Conservation (phyloP, 805 yeast genomes). For the Pichia cephalocereana region DNA sequence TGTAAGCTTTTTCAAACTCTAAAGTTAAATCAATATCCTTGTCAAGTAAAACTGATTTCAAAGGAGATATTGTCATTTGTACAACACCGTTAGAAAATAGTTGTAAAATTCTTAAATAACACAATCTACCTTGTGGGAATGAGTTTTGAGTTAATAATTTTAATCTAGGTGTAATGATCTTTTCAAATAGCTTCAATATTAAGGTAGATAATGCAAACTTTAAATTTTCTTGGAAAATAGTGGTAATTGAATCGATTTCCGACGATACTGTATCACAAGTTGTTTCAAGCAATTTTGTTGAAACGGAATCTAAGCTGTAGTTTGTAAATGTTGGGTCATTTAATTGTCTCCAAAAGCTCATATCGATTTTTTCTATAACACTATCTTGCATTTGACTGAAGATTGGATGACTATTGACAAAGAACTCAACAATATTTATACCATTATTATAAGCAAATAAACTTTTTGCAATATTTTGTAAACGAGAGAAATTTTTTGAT, state of each 20-base stretch:
- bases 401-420: slow-evolving; percentile 69
- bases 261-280: slow-evolving; percentile 51
- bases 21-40: slow-evolving; percentile 36
- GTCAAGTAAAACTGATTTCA: slow-evolving; percentile 49
- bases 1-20: slow-evolving; percentile 60
- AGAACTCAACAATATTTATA: slow-evolving; percentile 67
- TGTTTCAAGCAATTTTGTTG: slow-evolving; percentile 46
- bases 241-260: slow-evolving; percentile 64
- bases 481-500: slow-evolving; percentile 54
- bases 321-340: slow-evolving; percentile 48
- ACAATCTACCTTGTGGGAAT: slow-evolving; percentile 50
- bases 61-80: slow-evolving; percentile 45
- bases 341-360: slow-evolving; percentile 46
- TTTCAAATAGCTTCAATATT: slow-evolving; percentile 68
- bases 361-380: slow-evolving; percentile 11
- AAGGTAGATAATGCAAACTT: slow-evolving; percentile 57
- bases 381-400: slow-evolving; percentile 40
- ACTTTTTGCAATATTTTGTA: slow-evolving; percentile 70
- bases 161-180: slow-evolving; percentile 49
- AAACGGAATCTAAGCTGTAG: slow-evolving; percentile 40
- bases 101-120: slow-evolving; percentile 70
- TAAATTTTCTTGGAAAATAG: slow-evolving; percentile 57
- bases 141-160: slow-evolving; percentile 55
- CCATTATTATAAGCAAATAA: slow-evolving; percentile 81
- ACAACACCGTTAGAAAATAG: slow-evolving; percentile 51